Conservation (phyloP, 148 eudicot species). For the Selenicereus undatus region DNA sequence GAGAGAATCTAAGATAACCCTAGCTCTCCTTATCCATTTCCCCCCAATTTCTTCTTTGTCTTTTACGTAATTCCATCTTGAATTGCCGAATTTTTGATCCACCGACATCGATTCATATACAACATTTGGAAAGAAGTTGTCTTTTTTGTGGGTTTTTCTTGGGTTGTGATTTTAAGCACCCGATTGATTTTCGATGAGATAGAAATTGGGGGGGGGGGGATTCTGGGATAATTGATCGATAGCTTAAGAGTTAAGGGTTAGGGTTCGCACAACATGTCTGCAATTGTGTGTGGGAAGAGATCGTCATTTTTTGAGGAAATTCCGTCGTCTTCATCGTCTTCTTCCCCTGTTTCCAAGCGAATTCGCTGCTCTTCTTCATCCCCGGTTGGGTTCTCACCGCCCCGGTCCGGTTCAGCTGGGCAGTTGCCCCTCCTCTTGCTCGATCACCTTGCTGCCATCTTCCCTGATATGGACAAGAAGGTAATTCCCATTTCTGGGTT, state of each 20-base stretch:
- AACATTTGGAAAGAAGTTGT: background rate
- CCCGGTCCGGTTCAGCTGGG: constrained; percentile 26
- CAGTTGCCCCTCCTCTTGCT: constrained; percentile 33
- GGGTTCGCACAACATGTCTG: constrained; percentile 58
- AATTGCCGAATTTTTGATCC: background rate
- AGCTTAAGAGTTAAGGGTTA: background rate
- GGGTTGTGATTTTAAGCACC: background rate
- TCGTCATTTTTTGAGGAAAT: constrained; percentile 75
- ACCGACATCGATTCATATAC: background rate
- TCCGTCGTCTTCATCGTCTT: constrained; percentile 46
- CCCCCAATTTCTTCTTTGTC: constrained; percentile 2
- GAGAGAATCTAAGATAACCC: background rate
- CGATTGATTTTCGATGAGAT: constrained; percentile 1
- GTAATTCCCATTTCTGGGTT: constrained; percentile 23
- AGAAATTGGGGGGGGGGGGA: background rate
- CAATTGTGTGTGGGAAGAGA: constrained; percentile 84
- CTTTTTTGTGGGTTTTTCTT: background rate
- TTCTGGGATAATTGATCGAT: constrained; percentile 1
- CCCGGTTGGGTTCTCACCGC: constrained; percentile 48
- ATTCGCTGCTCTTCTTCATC: constrained; percentile 45
- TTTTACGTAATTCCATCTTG: background rate
- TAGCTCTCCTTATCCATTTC: background rate
- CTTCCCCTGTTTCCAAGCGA: constrained; percentile 28
- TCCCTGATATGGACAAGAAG: constrained; percentile 78
- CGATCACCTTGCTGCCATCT: constrained; percentile 54